Evolutionary conservation across 192 early-diverging fungal genomes (phyloP), one percentile per base, ranked within the genome.

Genomic region (Gryganskiella cystojenkinii): DNA sequence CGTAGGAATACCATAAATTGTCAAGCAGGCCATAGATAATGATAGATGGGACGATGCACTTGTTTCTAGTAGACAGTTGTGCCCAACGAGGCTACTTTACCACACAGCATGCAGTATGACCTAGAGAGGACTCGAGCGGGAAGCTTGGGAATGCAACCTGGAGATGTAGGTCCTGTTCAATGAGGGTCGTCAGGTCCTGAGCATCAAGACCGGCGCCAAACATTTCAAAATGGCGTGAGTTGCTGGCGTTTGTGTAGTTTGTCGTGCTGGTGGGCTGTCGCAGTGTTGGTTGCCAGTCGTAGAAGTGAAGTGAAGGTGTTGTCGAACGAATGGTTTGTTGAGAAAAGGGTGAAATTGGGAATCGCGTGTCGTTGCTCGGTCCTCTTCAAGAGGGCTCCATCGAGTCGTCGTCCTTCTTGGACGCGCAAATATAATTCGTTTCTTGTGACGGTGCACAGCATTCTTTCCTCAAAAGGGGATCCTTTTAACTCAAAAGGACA

Each of bases 141-240:
- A 85, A 87, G 46, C 80, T 83, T 8, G 87, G 85, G 76, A 89
- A 89, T 0, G 85, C 87, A 22, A 87, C 73, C 55, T 87, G 80
- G 2, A 89, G 79, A 25, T 82, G 62, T n/a, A 89, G 64, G 54
- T 89, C 85, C 34, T 80, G 43, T 33, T 71, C 69, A 75, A 89
- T 84, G 34, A 84, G 79, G 34, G 56, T 45, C 3, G 63, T 64
- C 9, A 83, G 52, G 17, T 83, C 71, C 43, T 75, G 20, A 17
- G 57, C 74, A 33, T 67, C 28, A 28, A 78, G 61, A 40, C 67
- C 74, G 46, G 59, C 35, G 37, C 74, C 74, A 59, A 78, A 69
- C 74, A 78, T 78, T n/a, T 5, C 25, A 24, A 11, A 19, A 9
- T 34, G 19, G 25, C 40, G 24, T 20, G 27, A 28, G 15, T 62